phyloP scores from a whole-genome alignment of 176 grass and related monocot species.

The Olyra latifolia region DNA sequence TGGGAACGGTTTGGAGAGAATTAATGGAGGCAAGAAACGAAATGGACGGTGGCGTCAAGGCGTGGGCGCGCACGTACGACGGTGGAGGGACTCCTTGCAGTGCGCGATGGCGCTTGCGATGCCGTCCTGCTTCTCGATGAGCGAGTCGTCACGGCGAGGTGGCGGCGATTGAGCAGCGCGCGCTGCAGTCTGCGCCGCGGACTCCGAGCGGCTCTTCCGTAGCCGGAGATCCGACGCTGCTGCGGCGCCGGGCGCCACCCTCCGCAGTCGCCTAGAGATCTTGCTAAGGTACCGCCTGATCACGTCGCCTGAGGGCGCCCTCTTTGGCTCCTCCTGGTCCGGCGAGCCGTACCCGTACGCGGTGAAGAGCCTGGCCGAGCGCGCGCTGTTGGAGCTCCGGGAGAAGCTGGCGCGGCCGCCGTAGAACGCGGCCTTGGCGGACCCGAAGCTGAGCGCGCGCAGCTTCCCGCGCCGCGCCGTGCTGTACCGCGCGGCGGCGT shows the following conservation, averaged over 20 bases:
- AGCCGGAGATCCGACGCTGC: slow-evolving; percentile 36
- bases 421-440: slow-evolving; percentile 63
- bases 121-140: slow-evolving; percentile 84
- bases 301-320: slow-evolving; percentile 32
- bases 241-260: slow-evolving; percentile 14
- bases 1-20: background rate
- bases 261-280: slow-evolving; percentile 66
- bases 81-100: slow-evolving; percentile 87
- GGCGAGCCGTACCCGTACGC: slow-evolving; percentile 36
- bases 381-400: slow-evolving; percentile 42
- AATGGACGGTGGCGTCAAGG: slow-evolving; percentile 1
- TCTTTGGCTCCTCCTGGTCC: slow-evolving; percentile 17
- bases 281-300: slow-evolving; percentile 74
- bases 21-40: background rate
- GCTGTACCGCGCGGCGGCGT: slow-evolving; percentile 13
- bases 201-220: slow-evolving; percentile 64
- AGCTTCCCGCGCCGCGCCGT: slow-evolving; percentile 33
- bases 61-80: slow-evolving; percentile 29
- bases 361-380: slow-evolving; percentile 37
- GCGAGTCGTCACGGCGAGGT: slow-evolving; percentile 65
- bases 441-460: slow-evolving; percentile 62
- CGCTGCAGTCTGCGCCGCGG: slow-evolving; percentile 38
- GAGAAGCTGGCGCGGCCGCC: slow-evolving; percentile 56
- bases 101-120: slow-evolving; percentile 97
- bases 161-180: slow-evolving; percentile 15